These are phyloP conservation scores for Heritiera fomes DNA, from an alignment of 345 rosid genomes.

Conservation along the genomic window DNA sequence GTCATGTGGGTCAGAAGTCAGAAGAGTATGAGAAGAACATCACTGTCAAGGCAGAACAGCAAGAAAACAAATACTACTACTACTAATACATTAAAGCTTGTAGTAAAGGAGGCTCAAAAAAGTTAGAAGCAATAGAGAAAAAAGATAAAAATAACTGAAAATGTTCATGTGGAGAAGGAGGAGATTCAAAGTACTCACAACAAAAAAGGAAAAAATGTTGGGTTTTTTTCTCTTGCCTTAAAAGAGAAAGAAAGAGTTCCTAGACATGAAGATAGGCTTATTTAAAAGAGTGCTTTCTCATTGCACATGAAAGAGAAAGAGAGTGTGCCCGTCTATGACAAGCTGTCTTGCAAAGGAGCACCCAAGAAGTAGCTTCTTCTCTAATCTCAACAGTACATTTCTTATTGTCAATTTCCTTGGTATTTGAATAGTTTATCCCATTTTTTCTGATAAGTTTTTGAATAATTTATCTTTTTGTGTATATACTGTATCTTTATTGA, in stretches of 20 bases:
- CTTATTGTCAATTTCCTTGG: background rate
- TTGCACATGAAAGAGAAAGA: slow-evolving; percentile 12
- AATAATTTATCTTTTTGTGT: background rate
- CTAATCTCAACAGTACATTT: slow-evolving; percentile 9
- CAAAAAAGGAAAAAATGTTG: slow-evolving; percentile 18
- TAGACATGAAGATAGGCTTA: background rate
- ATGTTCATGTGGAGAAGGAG: slow-evolving; percentile 8
- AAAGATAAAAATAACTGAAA: slow-evolving; percentile 3
- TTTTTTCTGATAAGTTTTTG: background rate
- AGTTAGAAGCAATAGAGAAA: slow-evolving; percentile 5
- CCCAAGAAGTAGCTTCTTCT: slow-evolving; percentile 28
- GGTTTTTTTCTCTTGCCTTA: background rate
- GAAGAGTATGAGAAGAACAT: slow-evolving; percentile 25
- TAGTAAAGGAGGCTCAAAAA: slow-evolving; percentile 15
- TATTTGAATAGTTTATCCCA: slow-evolving; percentile 9
- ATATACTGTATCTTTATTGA: background rate
- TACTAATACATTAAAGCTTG: slow-evolving; percentile 21
- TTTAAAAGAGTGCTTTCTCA: slow-evolving; percentile 9
- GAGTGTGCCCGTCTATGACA: slow-evolving; percentile 50
- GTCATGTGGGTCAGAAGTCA: slow-evolving; percentile 28
- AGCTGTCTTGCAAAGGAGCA: slow-evolving; percentile 49
- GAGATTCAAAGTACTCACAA: slow-evolving; percentile 36
- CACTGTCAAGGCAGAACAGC: slow-evolving; percentile 25
- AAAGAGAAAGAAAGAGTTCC: background rate
- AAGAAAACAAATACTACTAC: slow-evolving; percentile 27